Evolutionary conservation across 768 basidiomycete species (phyloP).

Genomic region (Hygrophoropsis aurantiaca): DNA sequence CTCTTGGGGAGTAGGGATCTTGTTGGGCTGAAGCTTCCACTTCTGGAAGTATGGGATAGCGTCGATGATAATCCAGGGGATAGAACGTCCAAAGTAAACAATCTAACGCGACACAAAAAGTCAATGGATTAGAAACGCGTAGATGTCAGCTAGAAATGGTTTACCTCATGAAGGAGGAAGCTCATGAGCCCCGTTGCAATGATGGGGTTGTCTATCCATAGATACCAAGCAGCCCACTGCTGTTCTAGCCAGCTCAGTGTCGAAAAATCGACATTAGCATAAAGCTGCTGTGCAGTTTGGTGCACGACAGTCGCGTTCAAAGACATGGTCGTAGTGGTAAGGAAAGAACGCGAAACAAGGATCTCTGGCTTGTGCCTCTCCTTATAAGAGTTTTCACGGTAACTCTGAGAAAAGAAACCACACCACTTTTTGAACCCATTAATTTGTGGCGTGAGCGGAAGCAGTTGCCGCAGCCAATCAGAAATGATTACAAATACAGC

Average conservation of each 20-base stretch:
- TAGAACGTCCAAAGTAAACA: slow-evolving; percentile 93
- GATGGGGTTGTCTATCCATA: slow-evolving; percentile 83
- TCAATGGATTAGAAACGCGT: background rate
- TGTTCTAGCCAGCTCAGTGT: slow-evolving; percentile 71
- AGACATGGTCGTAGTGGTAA: slow-evolving; percentile 34
- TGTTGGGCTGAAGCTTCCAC: slow-evolving; percentile 92
- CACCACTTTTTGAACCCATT: slow-evolving; percentile 1
- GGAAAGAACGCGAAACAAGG: background rate
- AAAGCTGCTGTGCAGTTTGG: slow-evolving; percentile 42
- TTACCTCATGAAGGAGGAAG: slow-evolving; percentile 91
- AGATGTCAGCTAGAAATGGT: slow-evolving; percentile 20
- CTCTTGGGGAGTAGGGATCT: slow-evolving; percentile 75
- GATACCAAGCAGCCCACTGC: slow-evolving; percentile 84
- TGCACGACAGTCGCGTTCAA: slow-evolving; percentile 36
- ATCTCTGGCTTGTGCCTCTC: slow-evolving; percentile 3
- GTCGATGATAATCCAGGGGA: slow-evolving; percentile 97
- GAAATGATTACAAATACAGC: slow-evolving; percentile 5
- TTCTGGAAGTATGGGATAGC: slow-evolving; percentile 87
- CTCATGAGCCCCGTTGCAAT: slow-evolving; percentile 93
- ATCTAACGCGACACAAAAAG: slow-evolving; percentile 51
- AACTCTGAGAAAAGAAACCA: background rate
- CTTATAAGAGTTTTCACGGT: background rate
- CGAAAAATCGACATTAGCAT: slow-evolving; percentile 57
- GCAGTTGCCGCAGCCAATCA: slow-evolving; percentile 18
- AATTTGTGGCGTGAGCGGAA: slow-evolving; percentile 24